Conservation (phyloP, 257 asterid species). For the Ophiorrhiza pumila region DNA sequence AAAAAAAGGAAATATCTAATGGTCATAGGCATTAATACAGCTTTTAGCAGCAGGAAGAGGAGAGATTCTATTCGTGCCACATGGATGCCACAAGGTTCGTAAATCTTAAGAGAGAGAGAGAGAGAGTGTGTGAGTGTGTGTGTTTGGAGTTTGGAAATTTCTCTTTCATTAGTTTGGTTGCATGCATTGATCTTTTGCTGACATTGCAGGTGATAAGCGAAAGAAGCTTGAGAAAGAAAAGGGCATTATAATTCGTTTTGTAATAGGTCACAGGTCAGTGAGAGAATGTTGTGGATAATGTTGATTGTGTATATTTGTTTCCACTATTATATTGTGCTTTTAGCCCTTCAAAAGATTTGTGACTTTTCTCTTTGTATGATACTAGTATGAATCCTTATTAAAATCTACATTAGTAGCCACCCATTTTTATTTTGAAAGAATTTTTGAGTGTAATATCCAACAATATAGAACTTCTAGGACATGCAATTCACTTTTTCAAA, state of each 20-base stretch:
- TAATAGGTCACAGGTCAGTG: conserved; percentile 58
- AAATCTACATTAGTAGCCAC: background rate
- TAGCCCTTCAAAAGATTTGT: background rate
- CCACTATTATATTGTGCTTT: conserved; percentile 25
- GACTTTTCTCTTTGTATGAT: background rate
- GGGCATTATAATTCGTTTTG: conserved; percentile 54
- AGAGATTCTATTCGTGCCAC: conserved; percentile 90
- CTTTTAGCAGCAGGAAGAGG: conserved; percentile 89
- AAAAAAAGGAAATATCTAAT: conserved; percentile 71
- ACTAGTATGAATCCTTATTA: background rate
- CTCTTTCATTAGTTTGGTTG: conserved; percentile 8
- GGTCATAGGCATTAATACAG: conserved; percentile 82
- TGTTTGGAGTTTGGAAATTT: conserved; percentile 9
- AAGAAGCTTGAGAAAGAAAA: conserved; percentile 64
- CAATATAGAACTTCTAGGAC: background rate
- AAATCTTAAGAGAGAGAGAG: conserved; percentile 10
- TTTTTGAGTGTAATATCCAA: background rate
- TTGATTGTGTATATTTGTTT: background rate
- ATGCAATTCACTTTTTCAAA: background rate
- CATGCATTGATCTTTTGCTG: conserved; percentile 7
- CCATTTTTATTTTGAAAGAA: background rate
- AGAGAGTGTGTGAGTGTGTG: too few species aligned
- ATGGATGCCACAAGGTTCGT: conserved; percentile 85
- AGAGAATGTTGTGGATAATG: conserved; percentile 3
- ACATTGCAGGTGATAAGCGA: conserved; percentile 46